phyloP scores from a whole-genome alignment of 169 alveolate genomes.

The Eimeria acervulina region DNA sequence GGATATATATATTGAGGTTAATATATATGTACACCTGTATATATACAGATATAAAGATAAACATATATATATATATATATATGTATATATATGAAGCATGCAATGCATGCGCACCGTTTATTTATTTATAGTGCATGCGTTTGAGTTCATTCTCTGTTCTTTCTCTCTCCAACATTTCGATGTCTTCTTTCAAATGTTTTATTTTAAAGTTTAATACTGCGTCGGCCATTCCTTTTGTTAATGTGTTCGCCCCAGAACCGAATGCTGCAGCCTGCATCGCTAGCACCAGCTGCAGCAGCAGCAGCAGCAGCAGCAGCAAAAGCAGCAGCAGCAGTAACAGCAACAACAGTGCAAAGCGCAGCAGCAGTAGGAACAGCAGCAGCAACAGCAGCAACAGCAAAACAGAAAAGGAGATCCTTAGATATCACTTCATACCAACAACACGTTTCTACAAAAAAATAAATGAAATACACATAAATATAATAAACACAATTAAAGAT shows the following conservation, averaged over 20 bases:
- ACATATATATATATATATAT: too few species aligned
- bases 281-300: too few species aligned
- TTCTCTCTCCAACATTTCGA: not conserved
- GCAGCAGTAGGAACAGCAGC: not conserved
- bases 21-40: too few species aligned
- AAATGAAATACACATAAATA: not conserved
- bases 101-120: not conserved
- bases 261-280: slow-evolving; percentile 89
- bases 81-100: too few species aligned
- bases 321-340: slow-evolving; percentile 1
- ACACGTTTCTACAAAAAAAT: too few species aligned
- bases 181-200: not conserved
- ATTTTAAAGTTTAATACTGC: slow-evolving; percentile 83
- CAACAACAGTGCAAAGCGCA: too few species aligned
- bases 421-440: too few species aligned
- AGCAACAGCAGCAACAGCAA: not conserved
- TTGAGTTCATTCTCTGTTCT: not conserved
- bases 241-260: slow-evolving; percentile 89
- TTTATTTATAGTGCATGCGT: not conserved
- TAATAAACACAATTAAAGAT: too few species aligned
- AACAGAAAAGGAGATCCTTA: too few species aligned
- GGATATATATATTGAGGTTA: too few species aligned
- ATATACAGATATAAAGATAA: too few species aligned
- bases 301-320: slow-evolving; percentile 85
- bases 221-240: slow-evolving; percentile 91